These are phyloP conservation scores for Exserohilum turcica DNA, from an alignment of 2,329 filamentous ascomycete species.

Conservation along the genomic window DNA sequence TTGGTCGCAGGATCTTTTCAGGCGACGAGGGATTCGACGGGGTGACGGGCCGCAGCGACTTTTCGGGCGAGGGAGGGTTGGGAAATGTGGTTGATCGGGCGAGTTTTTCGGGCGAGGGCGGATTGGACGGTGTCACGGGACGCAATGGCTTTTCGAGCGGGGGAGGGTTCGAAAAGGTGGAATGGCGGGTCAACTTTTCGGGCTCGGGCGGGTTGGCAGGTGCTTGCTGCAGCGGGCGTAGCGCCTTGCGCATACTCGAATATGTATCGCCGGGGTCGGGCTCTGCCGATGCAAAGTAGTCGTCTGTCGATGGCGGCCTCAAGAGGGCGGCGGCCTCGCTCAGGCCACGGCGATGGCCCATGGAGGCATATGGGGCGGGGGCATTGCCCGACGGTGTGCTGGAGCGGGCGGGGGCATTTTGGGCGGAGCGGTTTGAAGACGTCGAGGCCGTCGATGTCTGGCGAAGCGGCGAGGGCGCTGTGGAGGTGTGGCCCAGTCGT, in stretches of 20 bases:
- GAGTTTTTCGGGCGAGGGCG: conserved; percentile 30
- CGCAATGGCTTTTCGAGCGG: conserved; percentile 26
- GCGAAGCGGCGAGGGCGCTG: conserved; percentile 56
- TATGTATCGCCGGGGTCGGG: conserved; percentile 68
- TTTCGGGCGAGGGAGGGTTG: conserved; percentile 9
- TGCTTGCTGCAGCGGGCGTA: conserved; percentile 60
- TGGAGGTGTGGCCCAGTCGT: conserved; percentile 46
- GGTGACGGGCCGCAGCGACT: conserved; percentile 4
- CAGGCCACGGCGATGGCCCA: conserved; percentile 72
- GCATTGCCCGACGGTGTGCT: conserved; percentile 75
- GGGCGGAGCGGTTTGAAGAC: conserved; percentile 70
- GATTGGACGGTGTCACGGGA: conserved; percentile 29
- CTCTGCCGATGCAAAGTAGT: conserved; percentile 50
- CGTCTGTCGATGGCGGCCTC: conserved; percentile 54
- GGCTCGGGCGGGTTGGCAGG: conserved; percentile 34
- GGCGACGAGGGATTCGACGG: conserved; percentile 8
- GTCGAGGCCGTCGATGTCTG: conserved; percentile 73
- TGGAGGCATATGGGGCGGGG: conserved; percentile 60
- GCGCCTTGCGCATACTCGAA: conserved; percentile 73
- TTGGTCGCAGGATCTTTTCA: conserved; percentile 32
- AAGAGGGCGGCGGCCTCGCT: conserved; percentile 70
- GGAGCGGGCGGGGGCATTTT: conserved; percentile 63
- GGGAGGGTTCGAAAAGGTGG: conserved; percentile 33
- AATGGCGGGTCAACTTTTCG: not conserved
- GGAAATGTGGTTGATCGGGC: not conserved